phyloP scores from a whole-genome alignment of 2,329 filamentous ascomycete genomes.

The Beauveria scarabaeidicola region DNA sequence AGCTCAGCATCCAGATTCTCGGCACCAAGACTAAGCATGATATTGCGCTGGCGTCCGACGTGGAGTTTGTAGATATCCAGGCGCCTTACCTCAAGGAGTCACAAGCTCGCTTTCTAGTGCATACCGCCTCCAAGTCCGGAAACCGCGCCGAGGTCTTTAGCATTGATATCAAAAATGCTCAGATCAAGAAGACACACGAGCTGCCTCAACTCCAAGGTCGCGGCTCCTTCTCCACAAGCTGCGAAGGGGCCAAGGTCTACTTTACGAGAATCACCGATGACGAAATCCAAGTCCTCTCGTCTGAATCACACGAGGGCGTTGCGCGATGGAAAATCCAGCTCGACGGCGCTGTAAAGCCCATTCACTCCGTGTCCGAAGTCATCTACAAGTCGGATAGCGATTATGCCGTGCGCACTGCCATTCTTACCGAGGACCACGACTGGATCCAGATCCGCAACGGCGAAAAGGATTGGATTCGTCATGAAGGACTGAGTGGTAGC shows the following conservation, averaged over 20 bases:
- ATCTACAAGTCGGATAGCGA: conserved; percentile 59
- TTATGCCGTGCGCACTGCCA: conserved; percentile 70
- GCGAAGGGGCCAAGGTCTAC: conserved; percentile 72
- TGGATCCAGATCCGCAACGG: conserved; percentile 83
- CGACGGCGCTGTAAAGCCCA: conserved; percentile 33
- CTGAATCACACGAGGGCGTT: conserved; percentile 65
- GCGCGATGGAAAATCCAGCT: conserved; percentile 60
- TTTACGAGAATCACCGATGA: conserved; percentile 75
- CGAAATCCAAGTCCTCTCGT: conserved; percentile 67
- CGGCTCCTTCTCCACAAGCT: conserved; percentile 73
- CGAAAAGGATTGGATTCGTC: conserved; percentile 67
- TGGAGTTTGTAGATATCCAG: conserved; percentile 55
- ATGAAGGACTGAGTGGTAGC: conserved; percentile 74
- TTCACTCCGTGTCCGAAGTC: conserved; percentile 74
- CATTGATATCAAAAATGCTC: conserved; percentile 60
- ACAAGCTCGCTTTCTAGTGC: conserved; percentile 74
- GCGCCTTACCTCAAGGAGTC: conserved; percentile 65
- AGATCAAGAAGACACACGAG: conserved; percentile 69
- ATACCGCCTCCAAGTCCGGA: conserved; percentile 59
- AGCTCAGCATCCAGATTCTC: conserved; percentile 64
- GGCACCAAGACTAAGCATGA: conserved; percentile 50
- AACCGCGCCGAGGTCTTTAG: conserved; percentile 85
- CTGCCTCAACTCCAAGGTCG: conserved; percentile 61
- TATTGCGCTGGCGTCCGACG: conserved; percentile 39
- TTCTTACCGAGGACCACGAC: conserved; percentile 59